Base-by-base conservation (phyloP, 495 filamentous ascomycete species). In the Aspergillus sclerotiicarbonarius region DNA sequence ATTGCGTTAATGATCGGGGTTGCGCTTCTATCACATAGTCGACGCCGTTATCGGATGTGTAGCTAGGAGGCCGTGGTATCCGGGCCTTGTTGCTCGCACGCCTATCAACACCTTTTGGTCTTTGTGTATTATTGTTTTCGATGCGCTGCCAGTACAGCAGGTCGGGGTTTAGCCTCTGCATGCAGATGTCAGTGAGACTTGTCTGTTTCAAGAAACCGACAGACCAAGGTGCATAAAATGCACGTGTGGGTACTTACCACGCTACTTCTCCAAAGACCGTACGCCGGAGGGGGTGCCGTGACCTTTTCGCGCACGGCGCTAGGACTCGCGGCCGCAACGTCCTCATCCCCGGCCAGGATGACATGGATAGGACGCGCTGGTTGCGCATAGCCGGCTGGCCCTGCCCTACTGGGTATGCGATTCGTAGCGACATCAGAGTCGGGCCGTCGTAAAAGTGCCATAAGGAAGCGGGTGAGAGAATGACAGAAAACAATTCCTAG, bases 401-500 rank as follows among this genome's bases (percentile, higher is more conserved):
- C 75, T 55, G 68, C 64, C 67, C 46, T 75, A 68, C 56, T 76
- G 9, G 65, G 61, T 33, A 66, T 56, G 21, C 54, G 60, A 54
- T 61, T 60, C n/a, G 54, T 37, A 39, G 58, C 50, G 31, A 51
- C 39, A 29, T 31, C 51, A 74, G 58, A 77, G 37, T 64, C 66
- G 16, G 69, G 67, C 31, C 71, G 65, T 53, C 68, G 78, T 53
- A 82, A 66, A 30, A 82, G 66, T 35, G 85, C 67, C 77, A 92
- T 84, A 71, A 83, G 87, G 19, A 93, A 80, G 12, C 87, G 83
- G 53, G 91, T 82, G 8, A 92, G 72, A 25, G 84, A 82, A 74
- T 96, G 88, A 62, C 83, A 87, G 75, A 93, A 92, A 69, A 92
- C 80, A 63, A 95, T 85, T 5, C 86, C 86, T 53, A 85, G 79